A percentile compares a stretch with the other conserved stretches of the same genome.
Evolutionary conservation across 176 grass and related monocot species (phyloP).

Genomic region (Oryza glumipatula): DNA sequence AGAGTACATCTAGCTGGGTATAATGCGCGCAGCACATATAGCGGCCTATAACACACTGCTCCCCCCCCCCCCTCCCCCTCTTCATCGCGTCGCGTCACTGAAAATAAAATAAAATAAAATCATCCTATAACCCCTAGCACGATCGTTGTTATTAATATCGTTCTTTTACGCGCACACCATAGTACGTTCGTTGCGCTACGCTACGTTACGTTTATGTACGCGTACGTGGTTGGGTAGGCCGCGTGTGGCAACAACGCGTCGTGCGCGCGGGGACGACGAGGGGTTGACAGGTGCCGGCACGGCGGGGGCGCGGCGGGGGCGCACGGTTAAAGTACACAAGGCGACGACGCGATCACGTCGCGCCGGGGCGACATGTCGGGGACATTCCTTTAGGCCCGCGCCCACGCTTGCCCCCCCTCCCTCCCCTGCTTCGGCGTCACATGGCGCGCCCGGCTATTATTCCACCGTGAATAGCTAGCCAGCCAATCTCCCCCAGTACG

Average conservation of each 20-base stretch:
- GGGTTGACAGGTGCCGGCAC: background rate
- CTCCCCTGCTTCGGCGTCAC: background rate
- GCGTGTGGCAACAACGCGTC: conserved; percentile 3
- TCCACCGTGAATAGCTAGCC: too few relatives aligned
- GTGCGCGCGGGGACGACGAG: background rate
- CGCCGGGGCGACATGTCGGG: conserved; percentile 46
- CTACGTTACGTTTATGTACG: background rate
- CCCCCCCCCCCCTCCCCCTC: too few relatives aligned
- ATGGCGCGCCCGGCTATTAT: background rate
- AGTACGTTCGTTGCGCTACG: too few relatives aligned
- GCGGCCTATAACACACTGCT: background rate
- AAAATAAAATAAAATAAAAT: background rate
- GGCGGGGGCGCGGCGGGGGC: too few relatives aligned
- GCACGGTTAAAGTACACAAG: conserved; percentile 16
- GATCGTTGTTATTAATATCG: background rate
- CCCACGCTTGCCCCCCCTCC: background rate
- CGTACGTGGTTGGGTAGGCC: background rate
- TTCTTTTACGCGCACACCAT: background rate
- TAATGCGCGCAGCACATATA: background rate
- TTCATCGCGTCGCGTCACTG: background rate
- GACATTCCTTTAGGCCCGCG: conserved; percentile 45
- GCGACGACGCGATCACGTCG: conserved; percentile 41
- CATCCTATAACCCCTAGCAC: background rate
- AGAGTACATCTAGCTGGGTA: background rate
- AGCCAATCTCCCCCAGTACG: background rate